Evolutionary conservation across 306 rosid genomes (phyloP).

Genomic region (Rosa chinensis): DNA sequence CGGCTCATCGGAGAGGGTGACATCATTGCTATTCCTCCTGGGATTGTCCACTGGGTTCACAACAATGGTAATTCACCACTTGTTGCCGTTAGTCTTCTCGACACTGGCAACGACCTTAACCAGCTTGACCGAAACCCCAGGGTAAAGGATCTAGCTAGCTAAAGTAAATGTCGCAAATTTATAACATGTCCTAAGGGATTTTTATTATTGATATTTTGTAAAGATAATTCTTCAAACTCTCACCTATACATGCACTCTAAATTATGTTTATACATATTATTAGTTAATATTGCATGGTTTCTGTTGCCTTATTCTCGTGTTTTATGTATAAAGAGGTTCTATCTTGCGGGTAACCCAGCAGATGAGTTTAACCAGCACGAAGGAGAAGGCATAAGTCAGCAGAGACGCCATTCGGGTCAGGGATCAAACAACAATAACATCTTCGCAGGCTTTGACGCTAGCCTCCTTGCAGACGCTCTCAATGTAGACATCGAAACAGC

Average conservation of each 20-base stretch:
- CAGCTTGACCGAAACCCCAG: constrained; percentile 63
- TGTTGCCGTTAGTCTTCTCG: constrained; percentile 39
- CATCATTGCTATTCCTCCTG: constrained; percentile 39
- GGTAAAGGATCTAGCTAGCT: constrained; percentile 21
- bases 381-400: not conserved
- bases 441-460: constrained; percentile 33
- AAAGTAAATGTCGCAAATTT: not conserved
- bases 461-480: constrained; percentile 35
- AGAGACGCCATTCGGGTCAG: not conserved
- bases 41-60: constrained; percentile 38
- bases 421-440: constrained; percentile 30
- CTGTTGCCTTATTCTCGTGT: not conserved
- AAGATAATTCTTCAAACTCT: too few species aligned
- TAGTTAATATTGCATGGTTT: too few species aligned
- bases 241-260: too few species aligned
- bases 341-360: constrained; percentile 48
- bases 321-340: constrained; percentile 36
- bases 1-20: constrained; percentile 36
- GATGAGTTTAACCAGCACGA: constrained; percentile 26
- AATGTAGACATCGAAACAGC: constrained; percentile 24
- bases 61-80: constrained; percentile 33
- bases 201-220: too few species aligned
- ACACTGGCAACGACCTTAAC: constrained; percentile 42
- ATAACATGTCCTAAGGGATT: too few species aligned
- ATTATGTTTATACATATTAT: not conserved